Conservation (phyloP, 805 yeast species). For the Clavispora phyllophila region DNA sequence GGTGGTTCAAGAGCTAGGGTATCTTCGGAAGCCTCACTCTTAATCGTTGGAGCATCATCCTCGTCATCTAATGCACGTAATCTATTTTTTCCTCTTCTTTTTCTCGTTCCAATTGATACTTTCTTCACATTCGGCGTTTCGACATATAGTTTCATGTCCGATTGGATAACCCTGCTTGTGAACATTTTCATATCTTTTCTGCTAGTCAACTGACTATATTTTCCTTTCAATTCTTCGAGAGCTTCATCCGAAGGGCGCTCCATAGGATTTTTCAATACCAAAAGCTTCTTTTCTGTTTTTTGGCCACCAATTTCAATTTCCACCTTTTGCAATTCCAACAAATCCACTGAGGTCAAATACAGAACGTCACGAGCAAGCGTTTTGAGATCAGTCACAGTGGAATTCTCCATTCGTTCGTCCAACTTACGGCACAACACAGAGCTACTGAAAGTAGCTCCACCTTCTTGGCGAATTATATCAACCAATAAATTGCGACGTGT, state of each 20-base stretch:
- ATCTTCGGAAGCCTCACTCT: constrained; percentile 1
- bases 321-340: constrained; percentile 20
- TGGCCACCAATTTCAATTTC: constrained; percentile 24
- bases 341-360: constrained; percentile 17
- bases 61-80: constrained; percentile 11
- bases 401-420: constrained; percentile 24
- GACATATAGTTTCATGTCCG: constrained; percentile 11
- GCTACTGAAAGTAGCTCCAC: constrained; percentile 35
- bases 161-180: constrained; percentile 7
- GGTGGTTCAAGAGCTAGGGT: neutral
- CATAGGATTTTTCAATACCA: constrained; percentile 25
- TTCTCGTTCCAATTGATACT: constrained; percentile 1
- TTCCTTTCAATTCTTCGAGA: constrained; percentile 22
- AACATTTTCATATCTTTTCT: constrained; percentile 8
- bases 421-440: constrained; percentile 27
- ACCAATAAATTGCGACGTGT: constrained; percentile 27
- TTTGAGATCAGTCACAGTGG: constrained; percentile 32
- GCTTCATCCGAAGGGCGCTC: constrained; percentile 23
- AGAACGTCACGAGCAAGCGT: constrained; percentile 37
- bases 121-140: constrained; percentile 6
- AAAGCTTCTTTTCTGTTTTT: constrained; percentile 24
- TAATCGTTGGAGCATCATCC: constrained; percentile 1
- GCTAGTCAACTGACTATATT: constrained; percentile 10
- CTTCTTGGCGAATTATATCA: constrained; percentile 27
- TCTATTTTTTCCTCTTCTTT: constrained; percentile 8